Conservation (phyloP, 1,139 yeast species). For the Casaregolazyma lundiana region DNA sequence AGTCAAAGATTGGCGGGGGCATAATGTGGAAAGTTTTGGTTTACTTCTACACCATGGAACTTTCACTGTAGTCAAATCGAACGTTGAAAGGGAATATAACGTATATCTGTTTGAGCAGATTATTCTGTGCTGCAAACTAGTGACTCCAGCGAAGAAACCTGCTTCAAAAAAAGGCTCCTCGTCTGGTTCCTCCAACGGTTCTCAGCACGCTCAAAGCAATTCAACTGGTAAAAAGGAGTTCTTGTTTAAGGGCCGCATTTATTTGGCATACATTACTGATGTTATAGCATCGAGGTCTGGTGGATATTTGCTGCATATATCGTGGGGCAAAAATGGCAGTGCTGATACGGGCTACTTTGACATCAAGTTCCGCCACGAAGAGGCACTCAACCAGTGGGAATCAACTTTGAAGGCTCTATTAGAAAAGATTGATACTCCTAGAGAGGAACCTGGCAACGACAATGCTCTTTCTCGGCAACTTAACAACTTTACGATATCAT, state of each 20-base stretch:
- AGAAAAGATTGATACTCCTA: constrained; percentile 23
- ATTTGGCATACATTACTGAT: constrained; percentile 36
- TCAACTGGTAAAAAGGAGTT: constrained; percentile 24
- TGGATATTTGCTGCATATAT: constrained; percentile 32
- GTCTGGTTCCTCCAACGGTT: constrained; percentile 11
- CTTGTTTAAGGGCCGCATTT: constrained; percentile 40
- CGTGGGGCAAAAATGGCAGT: constrained; percentile 36
- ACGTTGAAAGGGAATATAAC: constrained; percentile 81
- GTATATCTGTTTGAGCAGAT: constrained; percentile 87
- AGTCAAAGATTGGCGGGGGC: constrained; percentile 93
- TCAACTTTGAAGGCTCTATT: constrained; percentile 30
- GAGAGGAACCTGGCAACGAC: constrained; percentile 6
- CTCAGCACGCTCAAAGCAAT: constrained; percentile 8
- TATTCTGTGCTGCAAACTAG: constrained; percentile 69
- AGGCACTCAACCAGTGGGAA: constrained; percentile 34
- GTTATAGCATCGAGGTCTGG: constrained; percentile 27
- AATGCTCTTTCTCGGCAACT: background rate
- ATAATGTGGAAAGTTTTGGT: constrained; percentile 76
- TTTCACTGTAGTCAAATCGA: constrained; percentile 69
- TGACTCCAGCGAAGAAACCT: constrained; percentile 28
- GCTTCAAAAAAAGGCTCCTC: constrained; percentile 30
- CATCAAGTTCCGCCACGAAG: constrained; percentile 34
- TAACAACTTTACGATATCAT: background rate
- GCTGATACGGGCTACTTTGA: constrained; percentile 36
- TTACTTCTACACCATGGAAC: constrained; percentile 73